Base-by-base conservation (phyloP, 768 basidiomycete species). In the Kockovaella imperatae region DNA sequence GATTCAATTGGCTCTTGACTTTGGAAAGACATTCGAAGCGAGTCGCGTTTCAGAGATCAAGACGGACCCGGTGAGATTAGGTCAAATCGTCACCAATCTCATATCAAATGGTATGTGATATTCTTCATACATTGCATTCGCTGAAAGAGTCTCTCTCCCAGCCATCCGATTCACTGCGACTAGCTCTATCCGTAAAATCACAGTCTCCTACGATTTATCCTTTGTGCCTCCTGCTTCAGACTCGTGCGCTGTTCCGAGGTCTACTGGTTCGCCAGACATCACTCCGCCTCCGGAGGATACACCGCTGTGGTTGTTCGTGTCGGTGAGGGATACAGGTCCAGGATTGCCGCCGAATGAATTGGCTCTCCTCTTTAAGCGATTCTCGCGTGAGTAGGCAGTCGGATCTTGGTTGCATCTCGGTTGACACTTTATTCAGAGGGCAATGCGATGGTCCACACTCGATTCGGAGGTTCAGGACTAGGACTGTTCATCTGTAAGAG, bases 71-170 rank as follows among this genome's bases (percentile, higher is more conserved):
- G 64, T 66, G 1, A 49, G 68, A 44, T 47, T 69, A 15, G 64
- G 64, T 29, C 68, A 70, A 39, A 59, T 69, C 10, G 52, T 70
- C 25, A 70, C 65, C 54, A 72, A 72, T 47, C 51, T 72, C 31
- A 57, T 72, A 14, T 60, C 65, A 11, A 72, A 72, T 46, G 69
- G 40, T 42, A 18, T 6, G 40, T 28, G 40, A 11, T 10, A 10
- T 10, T 20, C 8, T 21, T 11, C 21, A 11, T 8, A 65, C 10
- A 69, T 70, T 31, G 50, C 64, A 14, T 70, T 72, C 50, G 60
- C 63, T 1, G 45, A 54, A 4, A 54, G 54, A 28, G 53, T 18
- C 18, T 42, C 50, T 14, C 21, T 3, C 31, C 25, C 35, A 28
- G 32, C 30, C 23, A 43, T 35, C 21, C 44, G 38, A 26, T 45